Conservation (phyloP, 805 yeast species). For the Saturnispora sekii region DNA sequence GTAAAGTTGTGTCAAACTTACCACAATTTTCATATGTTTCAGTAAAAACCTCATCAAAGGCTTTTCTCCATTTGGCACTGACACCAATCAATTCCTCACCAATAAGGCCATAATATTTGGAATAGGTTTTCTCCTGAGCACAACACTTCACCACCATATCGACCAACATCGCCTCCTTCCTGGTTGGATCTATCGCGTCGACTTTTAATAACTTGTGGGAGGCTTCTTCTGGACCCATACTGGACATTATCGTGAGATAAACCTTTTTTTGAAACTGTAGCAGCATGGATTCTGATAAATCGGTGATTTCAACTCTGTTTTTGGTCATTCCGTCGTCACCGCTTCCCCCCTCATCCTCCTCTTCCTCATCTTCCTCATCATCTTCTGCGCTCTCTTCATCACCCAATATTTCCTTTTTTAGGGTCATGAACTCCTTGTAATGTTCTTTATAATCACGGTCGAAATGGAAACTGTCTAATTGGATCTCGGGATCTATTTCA, state of each 20-base stretch:
- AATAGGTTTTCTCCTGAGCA: constrained; percentile 76
- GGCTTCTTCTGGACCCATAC: constrained; percentile 88
- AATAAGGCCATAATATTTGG: constrained; percentile 74
- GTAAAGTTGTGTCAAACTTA: constrained; percentile 58
- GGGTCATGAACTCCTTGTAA: constrained; percentile 38
- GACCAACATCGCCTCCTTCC: constrained; percentile 43
- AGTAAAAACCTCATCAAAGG: constrained; percentile 44
- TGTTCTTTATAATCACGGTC: constrained; percentile 42
- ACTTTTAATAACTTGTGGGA: constrained; percentile 71
- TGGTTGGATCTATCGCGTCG: constrained; percentile 28
- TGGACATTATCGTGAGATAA: constrained; percentile 77
- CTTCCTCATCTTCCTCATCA: constrained; percentile 18
- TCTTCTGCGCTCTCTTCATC: constrained; percentile 19
- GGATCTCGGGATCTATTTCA: constrained; percentile 34
- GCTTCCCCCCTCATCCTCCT: constrained; percentile 10
- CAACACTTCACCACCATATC: constrained; percentile 75
- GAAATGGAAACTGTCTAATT: constrained; percentile 38
- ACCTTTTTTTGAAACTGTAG: constrained; percentile 64
- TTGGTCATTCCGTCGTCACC: constrained; percentile 1
- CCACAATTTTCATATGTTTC: constrained; percentile 50
- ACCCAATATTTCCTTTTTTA: constrained; percentile 39
- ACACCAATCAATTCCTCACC: constrained; percentile 54
- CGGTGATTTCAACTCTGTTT: constrained; percentile 35
- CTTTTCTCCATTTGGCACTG: constrained; percentile 45
- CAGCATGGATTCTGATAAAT: constrained; percentile 58